A percentile compares a stretch with the other conserved stretches of the same genome.
phyloP scores from a whole-genome alignment of 2,329 filamentous ascomycete species.

The Nemania diffusa region DNA sequence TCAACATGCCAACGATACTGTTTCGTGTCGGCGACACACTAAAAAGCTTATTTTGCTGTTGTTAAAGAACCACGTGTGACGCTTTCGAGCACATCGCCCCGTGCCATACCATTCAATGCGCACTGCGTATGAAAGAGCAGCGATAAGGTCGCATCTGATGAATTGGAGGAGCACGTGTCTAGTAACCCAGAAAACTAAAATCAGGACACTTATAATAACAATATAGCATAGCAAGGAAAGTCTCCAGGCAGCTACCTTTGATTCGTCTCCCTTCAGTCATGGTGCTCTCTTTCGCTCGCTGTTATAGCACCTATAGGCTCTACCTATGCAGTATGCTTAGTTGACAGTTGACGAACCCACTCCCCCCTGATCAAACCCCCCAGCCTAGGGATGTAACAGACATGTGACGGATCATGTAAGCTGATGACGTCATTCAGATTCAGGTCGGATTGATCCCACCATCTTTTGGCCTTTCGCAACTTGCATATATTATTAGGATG shows the following conservation, averaged over 20 bases:
- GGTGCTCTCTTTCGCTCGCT: not conserved
- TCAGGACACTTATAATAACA: not conserved
- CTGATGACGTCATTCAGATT: constrained; percentile 8
- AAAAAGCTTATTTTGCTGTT: constrained; percentile 15
- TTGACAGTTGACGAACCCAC: not conserved
- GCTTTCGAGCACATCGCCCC: constrained; percentile 11
- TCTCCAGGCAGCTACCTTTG: not conserved
- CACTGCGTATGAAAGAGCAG: not conserved
- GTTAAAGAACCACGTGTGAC: constrained; percentile 25
- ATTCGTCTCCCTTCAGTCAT: not conserved
- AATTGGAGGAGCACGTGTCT: constrained; percentile 19
- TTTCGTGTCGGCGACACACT: constrained; percentile 19
- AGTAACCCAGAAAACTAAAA: not conserved
- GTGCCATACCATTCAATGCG: constrained; percentile 15
- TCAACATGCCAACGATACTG: constrained; percentile 25
- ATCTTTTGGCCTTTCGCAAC: not conserved
- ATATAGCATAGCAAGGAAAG: not conserved
- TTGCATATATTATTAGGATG: not conserved
- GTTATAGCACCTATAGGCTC: not conserved
- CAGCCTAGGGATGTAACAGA: not conserved
- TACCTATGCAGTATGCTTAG: not conserved
- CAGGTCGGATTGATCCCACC: not conserved
- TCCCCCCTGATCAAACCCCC: not conserved
- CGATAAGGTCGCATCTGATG: constrained; percentile 11
- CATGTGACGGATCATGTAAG: constrained; percentile 1